These are phyloP conservation scores for Phylloporus sp. DNA, from an alignment of 768 basidiomycete species.

Conservation along the genomic window DNA sequence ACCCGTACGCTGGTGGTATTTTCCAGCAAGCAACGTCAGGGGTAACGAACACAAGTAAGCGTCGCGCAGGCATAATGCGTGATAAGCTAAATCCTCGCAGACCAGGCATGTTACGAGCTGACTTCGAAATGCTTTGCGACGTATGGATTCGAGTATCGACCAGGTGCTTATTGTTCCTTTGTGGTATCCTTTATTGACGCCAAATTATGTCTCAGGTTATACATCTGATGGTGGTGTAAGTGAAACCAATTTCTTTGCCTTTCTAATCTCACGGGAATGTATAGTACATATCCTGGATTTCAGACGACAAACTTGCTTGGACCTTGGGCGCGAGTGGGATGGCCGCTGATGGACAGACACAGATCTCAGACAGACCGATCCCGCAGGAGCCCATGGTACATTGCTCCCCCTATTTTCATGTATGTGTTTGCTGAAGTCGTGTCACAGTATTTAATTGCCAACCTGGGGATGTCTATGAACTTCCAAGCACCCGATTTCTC, in stretches of 20 bases:
- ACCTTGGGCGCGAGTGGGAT: slow-evolving; percentile 61
- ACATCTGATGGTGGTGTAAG: slow-evolving; percentile 45
- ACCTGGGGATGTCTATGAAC: slow-evolving; percentile 79
- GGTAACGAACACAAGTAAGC: slow-evolving; percentile 54
- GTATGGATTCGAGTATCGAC: slow-evolving; percentile 80
- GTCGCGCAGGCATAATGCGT: not conserved
- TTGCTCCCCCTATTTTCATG: not conserved
- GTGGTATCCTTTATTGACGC: not conserved
- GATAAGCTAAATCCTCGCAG: slow-evolving; percentile 28
- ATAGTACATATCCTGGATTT: slow-evolving; percentile 79
- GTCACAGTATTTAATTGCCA: slow-evolving; percentile 72
- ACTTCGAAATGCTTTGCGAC: slow-evolving; percentile 49
- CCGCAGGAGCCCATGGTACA: slow-evolving; percentile 81
- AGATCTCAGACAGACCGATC: slow-evolving; percentile 65
- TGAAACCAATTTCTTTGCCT: slow-evolving; percentile 3
- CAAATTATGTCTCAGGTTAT: slow-evolving; percentile 15
- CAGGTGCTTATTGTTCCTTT: slow-evolving; percentile 39
- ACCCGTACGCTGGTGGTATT: slow-evolving; percentile 67
- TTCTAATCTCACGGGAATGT: slow-evolving; percentile 5
- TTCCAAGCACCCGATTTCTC: slow-evolving; percentile 73
- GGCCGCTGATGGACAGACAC: slow-evolving; percentile 46
- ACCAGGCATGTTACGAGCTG: slow-evolving; percentile 64
- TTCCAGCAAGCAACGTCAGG: slow-evolving; percentile 83
- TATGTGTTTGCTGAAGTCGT: not conserved
- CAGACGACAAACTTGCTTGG: slow-evolving; percentile 60